phyloP scores from a whole-genome alignment of 1,284 basidiomycete genomes.

The Ganoderma multipileum region DNA sequence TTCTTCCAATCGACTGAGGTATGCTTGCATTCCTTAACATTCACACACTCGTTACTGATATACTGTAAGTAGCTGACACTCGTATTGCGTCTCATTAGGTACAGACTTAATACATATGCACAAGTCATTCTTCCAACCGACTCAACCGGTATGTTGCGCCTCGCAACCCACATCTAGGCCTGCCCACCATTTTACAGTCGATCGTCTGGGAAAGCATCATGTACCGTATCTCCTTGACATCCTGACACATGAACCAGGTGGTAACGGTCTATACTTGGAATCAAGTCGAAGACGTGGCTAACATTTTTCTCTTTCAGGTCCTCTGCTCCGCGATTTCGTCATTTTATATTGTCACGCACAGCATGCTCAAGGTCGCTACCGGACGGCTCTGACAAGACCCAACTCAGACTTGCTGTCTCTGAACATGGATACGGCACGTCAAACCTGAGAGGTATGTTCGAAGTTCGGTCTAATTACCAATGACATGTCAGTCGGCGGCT shows the following conservation, averaged over 20 bases:
- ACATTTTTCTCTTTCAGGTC: background rate
- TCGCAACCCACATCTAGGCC: background rate
- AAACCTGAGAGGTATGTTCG: background rate
- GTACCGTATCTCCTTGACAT: background rate
- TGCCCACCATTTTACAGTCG: background rate
- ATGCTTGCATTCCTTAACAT: background rate
- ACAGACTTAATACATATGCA: background rate
- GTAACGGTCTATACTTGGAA: background rate
- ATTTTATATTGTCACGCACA: background rate
- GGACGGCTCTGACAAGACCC: too few relatives aligned
- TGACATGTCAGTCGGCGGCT: background rate
- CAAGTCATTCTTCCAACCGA: background rate
- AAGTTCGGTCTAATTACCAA: background rate
- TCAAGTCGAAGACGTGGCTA: background rate
- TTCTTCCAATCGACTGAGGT: background rate
- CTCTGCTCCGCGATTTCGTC: background rate
- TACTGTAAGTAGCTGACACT: background rate
- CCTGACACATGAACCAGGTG: background rate
- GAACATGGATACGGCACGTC: too few relatives aligned
- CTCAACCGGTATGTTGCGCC: too few relatives aligned
- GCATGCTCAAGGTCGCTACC: too few relatives aligned
- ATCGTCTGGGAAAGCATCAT: background rate
- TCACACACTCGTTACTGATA: background rate
- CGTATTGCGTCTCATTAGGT: background rate
- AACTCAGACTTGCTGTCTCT: too few relatives aligned